phyloP scores from a whole-genome alignment of 768 basidiomycete genomes.

The Mycena chlorophos region DNA sequence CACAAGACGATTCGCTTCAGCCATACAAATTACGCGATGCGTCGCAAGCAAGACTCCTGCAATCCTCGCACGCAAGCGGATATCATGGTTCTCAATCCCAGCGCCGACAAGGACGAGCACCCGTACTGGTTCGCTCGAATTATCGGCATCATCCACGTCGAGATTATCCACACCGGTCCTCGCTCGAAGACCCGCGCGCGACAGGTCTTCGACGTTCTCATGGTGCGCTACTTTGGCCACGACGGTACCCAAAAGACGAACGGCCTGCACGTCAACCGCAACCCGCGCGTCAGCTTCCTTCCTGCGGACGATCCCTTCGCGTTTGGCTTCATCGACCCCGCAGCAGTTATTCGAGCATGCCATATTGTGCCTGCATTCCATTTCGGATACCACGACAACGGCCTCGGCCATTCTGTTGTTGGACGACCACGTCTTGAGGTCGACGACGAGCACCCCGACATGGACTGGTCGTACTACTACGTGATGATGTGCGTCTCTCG shows the following conservation, averaged over 20 bases:
- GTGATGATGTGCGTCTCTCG: background rate
- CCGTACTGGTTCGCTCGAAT: background rate
- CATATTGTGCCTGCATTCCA: background rate
- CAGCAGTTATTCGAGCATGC: background rate
- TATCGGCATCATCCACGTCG: background rate
- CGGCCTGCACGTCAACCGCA: background rate
- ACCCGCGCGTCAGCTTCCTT: background rate
- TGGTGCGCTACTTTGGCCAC: background rate
- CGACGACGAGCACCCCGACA: background rate
- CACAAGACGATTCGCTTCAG: background rate
- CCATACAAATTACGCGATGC: background rate
- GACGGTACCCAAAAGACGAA: background rate
- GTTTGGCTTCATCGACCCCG: background rate
- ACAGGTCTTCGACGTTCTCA: background rate
- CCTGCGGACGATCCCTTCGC: background rate
- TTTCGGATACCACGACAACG: background rate
- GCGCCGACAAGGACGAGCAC: background rate
- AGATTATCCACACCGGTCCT: background rate
- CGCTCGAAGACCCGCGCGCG: background rate
- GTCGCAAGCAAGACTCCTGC: background rate
- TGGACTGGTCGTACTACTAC: background rate
- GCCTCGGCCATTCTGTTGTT: background rate
- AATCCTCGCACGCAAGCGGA: background rate
- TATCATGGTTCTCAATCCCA: background rate
- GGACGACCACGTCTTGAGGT: background rate